These are phyloP conservation scores for Dryas drummondii DNA, from an alignment of 306 rosid genomes.

Conservation along the genomic window DNA sequence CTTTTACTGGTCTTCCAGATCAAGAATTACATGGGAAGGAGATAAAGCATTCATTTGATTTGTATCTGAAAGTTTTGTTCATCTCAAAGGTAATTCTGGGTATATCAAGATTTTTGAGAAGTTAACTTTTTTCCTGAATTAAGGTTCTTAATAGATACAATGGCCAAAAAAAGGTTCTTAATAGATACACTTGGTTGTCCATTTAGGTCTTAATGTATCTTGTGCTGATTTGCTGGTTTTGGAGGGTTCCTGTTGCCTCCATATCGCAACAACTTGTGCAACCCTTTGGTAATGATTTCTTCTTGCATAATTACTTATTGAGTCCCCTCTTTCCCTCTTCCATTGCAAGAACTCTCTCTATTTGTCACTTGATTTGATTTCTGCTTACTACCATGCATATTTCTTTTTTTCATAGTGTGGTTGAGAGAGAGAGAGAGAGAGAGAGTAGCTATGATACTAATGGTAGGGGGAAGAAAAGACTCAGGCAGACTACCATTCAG, in stretches of 20 bases:
- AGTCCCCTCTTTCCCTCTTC: not conserved
- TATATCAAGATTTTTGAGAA: not conserved
- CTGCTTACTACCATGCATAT: not conserved
- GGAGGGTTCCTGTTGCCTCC: slow-evolving; percentile 81
- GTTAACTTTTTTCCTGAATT: slow-evolving; percentile 17
- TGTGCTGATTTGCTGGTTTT: slow-evolving; percentile 66
- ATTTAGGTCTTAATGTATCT: slow-evolving; percentile 58
- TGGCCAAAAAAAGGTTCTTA: slow-evolving; percentile 3
- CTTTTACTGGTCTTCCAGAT: slow-evolving; percentile 48
- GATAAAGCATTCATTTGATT: slow-evolving; percentile 39
- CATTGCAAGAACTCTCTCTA: not conserved
- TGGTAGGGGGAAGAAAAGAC: not conserved
- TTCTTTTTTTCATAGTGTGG: too few relatives aligned
- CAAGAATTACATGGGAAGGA: slow-evolving; percentile 53
- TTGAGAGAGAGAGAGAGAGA: too few relatives aligned
- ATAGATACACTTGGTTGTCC: slow-evolving; percentile 17
- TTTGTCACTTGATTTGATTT: not conserved
- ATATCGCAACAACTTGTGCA: slow-evolving; percentile 78
- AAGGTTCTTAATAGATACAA: not conserved
- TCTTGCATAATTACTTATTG: not conserved
- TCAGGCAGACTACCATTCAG: not conserved
- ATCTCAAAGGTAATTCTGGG: slow-evolving; percentile 49
- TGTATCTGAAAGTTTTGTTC: slow-evolving; percentile 47
- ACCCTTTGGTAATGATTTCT: slow-evolving; percentile 74
- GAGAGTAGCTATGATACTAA: not conserved